Evolutionary conservation across 345 rosid species (phyloP).

Genomic region (Boechera retrofracta): DNA sequence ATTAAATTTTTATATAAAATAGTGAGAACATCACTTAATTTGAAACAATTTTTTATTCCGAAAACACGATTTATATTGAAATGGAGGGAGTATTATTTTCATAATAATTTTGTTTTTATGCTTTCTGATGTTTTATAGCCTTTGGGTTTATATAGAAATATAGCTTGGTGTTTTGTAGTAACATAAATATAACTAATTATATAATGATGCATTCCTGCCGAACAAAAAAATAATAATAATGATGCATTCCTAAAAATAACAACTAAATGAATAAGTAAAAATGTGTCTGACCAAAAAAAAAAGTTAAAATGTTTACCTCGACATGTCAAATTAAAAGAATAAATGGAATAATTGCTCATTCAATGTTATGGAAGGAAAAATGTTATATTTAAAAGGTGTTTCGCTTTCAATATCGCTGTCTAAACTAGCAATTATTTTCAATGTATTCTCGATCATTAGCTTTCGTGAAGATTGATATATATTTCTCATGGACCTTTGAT

Average conservation of each 20-base stretch:
- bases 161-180: background rate
- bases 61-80: too few relatives aligned
- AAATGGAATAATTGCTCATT: background rate
- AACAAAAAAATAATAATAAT: too few relatives aligned
- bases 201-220: background rate
- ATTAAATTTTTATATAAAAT: too few relatives aligned
- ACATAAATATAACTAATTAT: background rate
- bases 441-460: conserved; percentile 9
- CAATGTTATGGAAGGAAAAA: too few relatives aligned
- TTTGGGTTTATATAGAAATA: background rate
- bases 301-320: background rate
- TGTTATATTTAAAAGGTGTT: background rate
- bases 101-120: too few relatives aligned
- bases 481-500: conserved; percentile 19
- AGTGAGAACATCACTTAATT: too few relatives aligned
- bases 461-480: conserved; percentile 24
- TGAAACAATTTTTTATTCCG: too few relatives aligned
- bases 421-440: conserved; percentile 2
- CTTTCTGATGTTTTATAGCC: background rate
- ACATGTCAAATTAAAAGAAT: background rate
- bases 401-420: conserved; percentile 31
- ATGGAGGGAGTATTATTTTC: too few relatives aligned
- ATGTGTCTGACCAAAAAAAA: too few relatives aligned
- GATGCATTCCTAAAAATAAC: background rate
- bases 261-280: too few relatives aligned